phyloP scores from a whole-genome alignment of 129 eudicot species.

The Artemisia argyi region DNA sequence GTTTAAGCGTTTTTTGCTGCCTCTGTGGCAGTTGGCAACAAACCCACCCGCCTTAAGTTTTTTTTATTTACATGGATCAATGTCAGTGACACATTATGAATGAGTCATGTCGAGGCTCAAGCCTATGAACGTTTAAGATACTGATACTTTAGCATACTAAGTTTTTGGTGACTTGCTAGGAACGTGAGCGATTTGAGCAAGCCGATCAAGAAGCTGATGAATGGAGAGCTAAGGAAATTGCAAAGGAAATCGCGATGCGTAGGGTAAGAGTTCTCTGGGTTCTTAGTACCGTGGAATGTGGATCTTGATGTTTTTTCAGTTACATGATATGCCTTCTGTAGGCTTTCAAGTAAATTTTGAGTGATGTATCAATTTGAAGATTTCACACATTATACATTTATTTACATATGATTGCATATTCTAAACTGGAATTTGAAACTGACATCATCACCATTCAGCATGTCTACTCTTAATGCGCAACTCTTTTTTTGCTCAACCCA shows the following conservation, averaged over 20 bases:
- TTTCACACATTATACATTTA: background rate
- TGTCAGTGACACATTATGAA: too few species aligned
- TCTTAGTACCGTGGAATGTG: background rate
- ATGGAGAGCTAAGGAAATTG: constrained; percentile 92
- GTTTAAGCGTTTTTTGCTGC: too few species aligned
- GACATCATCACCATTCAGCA: constrained; percentile 3
- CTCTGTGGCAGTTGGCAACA: too few species aligned
- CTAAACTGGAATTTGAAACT: background rate
- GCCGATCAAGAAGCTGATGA: constrained; percentile 94
- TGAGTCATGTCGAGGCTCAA: too few species aligned
- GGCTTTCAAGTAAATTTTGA: background rate
- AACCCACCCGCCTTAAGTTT: too few species aligned
- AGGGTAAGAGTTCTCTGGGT: constrained; percentile 45
- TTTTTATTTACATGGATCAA: too few species aligned
- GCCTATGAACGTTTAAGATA: background rate
- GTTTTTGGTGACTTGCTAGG: constrained; percentile 40
- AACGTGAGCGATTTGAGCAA: constrained; percentile 61
- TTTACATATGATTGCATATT: background rate
- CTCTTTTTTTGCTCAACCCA: background rate
- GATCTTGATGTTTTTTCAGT: background rate
- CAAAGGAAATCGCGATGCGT: constrained; percentile 78
- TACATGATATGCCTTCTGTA: constrained; percentile 1
- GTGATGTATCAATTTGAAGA: constrained; percentile 3
- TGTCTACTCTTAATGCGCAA: constrained; percentile 11
- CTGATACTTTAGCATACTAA: constrained; percentile 1